A percentile compares a stretch with the other conserved stretches of the same genome.
Conservation (phyloP, 2,329 filamentous ascomycete species). For the Beauveria scarabaeidicola region DNA sequence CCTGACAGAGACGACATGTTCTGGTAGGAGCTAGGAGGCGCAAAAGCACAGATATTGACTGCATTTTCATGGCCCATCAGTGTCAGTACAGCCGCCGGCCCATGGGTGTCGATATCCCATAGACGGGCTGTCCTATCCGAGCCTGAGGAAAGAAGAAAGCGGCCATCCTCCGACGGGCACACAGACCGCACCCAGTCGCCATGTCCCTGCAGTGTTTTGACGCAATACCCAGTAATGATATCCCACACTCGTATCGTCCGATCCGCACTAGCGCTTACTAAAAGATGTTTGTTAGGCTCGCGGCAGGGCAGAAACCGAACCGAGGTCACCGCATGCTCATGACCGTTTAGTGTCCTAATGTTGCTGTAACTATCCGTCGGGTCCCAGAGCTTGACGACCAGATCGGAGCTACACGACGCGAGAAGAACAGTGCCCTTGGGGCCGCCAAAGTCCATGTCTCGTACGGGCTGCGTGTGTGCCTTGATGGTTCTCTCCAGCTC, state of each 20-base stretch:
- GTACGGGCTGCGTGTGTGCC: constrained; percentile 79
- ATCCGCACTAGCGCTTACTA: constrained; percentile 81
- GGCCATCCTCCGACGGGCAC: constrained; percentile 70
- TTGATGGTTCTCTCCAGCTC: constrained; percentile 87
- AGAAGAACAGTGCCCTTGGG: constrained; percentile 60
- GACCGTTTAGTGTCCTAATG: constrained; percentile 79
- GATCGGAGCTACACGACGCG: constrained; percentile 70
- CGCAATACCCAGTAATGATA: constrained; percentile 81
- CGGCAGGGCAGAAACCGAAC: constrained; percentile 75
- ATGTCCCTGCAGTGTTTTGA: constrained; percentile 79
- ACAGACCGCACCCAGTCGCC: constrained; percentile 85
- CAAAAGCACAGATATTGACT: constrained; percentile 79
- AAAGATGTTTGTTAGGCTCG: constrained; percentile 72
- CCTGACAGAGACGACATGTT: constrained; percentile 70
- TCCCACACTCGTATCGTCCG: constrained; percentile 85
- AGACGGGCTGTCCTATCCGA: constrained; percentile 74
- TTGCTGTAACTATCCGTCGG: constrained; percentile 90
- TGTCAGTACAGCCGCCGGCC: constrained; percentile 64
- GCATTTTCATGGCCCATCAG: constrained; percentile 81
- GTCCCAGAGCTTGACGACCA: constrained; percentile 94
- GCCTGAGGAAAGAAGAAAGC: constrained; percentile 72
- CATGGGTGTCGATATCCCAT: constrained; percentile 66
- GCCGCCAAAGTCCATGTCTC: constrained; percentile 86
- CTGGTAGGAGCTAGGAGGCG: constrained; percentile 67
- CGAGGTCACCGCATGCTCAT: constrained; percentile 85